phyloP scores from a whole-genome alignment of 2,329 filamentous ascomycete genomes.

The Trichoderma sp. region DNA sequence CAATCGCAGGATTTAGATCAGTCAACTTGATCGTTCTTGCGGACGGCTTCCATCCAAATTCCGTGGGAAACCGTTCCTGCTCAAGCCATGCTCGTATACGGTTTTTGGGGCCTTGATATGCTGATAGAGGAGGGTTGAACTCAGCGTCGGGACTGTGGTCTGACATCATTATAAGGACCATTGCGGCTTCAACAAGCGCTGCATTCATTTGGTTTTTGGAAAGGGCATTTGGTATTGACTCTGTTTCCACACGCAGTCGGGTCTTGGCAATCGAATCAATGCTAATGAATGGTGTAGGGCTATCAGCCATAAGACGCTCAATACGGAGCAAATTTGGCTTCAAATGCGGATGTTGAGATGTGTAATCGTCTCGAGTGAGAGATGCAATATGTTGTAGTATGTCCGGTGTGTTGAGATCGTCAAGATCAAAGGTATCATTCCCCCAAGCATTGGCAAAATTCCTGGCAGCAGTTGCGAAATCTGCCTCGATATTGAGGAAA shows the following conservation, averaged over 20 bases:
- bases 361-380: slow-evolving; percentile 20
- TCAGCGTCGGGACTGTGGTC: slow-evolving; percentile 16
- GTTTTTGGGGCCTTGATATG: slow-evolving; percentile 17
- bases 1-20: slow-evolving; percentile 10
- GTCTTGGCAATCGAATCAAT: slow-evolving; percentile 20
- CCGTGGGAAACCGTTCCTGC: slow-evolving; percentile 20
- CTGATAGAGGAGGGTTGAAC: neutral
- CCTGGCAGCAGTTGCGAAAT: slow-evolving; percentile 18
- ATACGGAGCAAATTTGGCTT: slow-evolving; percentile 10
- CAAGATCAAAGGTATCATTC: slow-evolving; percentile 11
- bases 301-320: slow-evolving; percentile 19
- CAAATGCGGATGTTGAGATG: slow-evolving; percentile 5
- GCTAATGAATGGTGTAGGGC: slow-evolving; percentile 6
- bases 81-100: slow-evolving; percentile 19
- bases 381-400: slow-evolving; percentile 23
- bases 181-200: slow-evolving; percentile 17
- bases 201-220: neutral
- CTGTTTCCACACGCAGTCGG: slow-evolving; percentile 16
- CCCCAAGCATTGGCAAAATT: slow-evolving; percentile 15
- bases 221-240: slow-evolving; percentile 19
- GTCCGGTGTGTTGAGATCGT: slow-evolving; percentile 21
- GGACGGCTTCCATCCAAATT: slow-evolving; percentile 22
- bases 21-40: slow-evolving; percentile 8
- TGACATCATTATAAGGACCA: slow-evolving; percentile 21
- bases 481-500: slow-evolving; percentile 22